These are phyloP conservation scores for Rhodotorula sp. DNA, from an alignment of 1,284 basidiomycete species.

Conservation along the genomic window DNA sequence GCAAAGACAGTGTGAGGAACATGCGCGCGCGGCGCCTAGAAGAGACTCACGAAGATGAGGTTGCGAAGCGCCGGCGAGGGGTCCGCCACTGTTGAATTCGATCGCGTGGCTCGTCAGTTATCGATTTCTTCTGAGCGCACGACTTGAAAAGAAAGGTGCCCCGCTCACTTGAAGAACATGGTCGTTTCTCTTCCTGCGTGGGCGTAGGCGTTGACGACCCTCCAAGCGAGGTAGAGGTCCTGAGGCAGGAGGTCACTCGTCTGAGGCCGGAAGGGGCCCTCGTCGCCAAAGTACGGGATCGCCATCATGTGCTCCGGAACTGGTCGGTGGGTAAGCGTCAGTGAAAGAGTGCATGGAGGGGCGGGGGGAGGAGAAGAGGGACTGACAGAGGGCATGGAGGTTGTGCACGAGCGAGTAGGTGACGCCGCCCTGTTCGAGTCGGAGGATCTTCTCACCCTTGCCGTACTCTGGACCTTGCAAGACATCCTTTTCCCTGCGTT, in stretches of 20 bases:
- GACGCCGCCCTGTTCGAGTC: background rate
- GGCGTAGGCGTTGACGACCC: slow-evolving; percentile 20
- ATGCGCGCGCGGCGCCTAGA: background rate
- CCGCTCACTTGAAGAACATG: slow-evolving; percentile 33
- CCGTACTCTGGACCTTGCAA: slow-evolving; percentile 24
- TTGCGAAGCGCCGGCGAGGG: slow-evolving; percentile 30
- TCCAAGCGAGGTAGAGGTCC: slow-evolving; percentile 20
- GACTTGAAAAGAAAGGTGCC: too few species aligned
- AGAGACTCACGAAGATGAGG: slow-evolving; percentile 27
- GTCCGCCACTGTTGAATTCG: slow-evolving; percentile 20
- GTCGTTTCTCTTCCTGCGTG: slow-evolving; percentile 6
- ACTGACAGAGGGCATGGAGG: slow-evolving; percentile 23
- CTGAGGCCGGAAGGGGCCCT: slow-evolving; percentile 22
- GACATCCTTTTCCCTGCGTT: slow-evolving; percentile 12
- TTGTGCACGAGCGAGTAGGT: slow-evolving; percentile 27
- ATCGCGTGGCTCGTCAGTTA: background rate
- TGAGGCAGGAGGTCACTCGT: slow-evolving; percentile 12
- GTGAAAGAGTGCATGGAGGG: too few species aligned
- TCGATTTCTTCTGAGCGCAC: too few species aligned
- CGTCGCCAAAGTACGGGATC: slow-evolving; percentile 18
- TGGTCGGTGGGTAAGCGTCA: background rate
- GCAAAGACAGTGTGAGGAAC: background rate
- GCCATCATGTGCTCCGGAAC: slow-evolving; percentile 22
- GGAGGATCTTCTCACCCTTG: slow-evolving; percentile 22
- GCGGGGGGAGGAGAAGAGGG: background rate